Base-by-base conservation (phyloP, 331 rosid species). In the Quercus tomentella region DNA sequence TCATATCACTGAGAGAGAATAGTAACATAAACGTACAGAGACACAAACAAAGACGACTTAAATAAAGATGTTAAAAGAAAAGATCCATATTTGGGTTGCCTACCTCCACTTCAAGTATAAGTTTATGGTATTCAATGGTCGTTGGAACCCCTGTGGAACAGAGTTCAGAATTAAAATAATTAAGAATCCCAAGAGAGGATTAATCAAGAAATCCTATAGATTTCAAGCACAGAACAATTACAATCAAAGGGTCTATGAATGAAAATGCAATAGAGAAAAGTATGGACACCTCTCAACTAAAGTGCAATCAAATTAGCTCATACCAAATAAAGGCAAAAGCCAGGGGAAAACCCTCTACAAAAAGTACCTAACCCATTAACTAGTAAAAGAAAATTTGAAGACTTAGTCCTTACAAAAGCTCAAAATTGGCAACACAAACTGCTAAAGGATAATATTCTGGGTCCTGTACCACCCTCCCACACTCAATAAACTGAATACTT, bases 101-200 rank as follows among this genome's bases (percentile, higher is more conserved):
- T 21, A 93, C 97, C 97, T 96, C 98, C 61, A 90, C 76, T 73
- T 96, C 96, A 67, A 96, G 96, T 88, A 96, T 96, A 58, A 96
- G 97, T 86, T 96, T 96, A 85, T 96, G 99, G 87, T 96, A 96
- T 23, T 96, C 99, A 57, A 96, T 91, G 81, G 99, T 95, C 12
- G 99, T 95, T 58, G 99, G 99, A 82, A 95, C 94, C 77, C 99
- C 98, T 93, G 93, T 31, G 63, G 85, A 84, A 81, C 73, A 82
- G 20, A 28, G 37, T 28, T 67, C 26, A 35, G 37, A 20, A 20
- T 67, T 67, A 8, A 20, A 7, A 33, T 33, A 23, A 1, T 17
- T 41, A 66, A 66, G 72, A 66, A 31, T 66, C 71, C 71, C 33
- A 41, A 17, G 49, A 15, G 71, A 18, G 25, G 71, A 66, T 30